These are phyloP conservation scores for Prunus mume DNA, from an alignment of 306 rosid species.

Conservation along the genomic window DNA sequence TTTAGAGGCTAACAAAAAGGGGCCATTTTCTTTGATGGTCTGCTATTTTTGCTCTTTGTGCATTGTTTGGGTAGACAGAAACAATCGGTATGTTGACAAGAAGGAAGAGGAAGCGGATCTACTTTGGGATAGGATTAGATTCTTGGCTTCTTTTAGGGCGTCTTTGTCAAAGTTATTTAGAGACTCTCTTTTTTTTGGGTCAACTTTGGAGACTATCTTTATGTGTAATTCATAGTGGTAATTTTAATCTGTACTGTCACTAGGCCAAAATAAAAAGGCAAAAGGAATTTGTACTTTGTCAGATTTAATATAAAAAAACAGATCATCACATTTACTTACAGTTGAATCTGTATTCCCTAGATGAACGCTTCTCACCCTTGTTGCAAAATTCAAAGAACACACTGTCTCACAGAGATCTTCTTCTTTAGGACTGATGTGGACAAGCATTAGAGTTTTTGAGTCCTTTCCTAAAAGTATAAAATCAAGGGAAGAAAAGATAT, in stretches of 20 bases:
- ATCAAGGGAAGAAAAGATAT: conserved; percentile 8
- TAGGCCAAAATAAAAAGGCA: background rate
- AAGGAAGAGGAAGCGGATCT: too few species aligned
- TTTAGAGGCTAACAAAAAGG: too few species aligned
- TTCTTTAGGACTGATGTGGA: conserved; percentile 41
- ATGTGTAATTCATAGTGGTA: background rate
- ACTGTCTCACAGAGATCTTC: conserved; percentile 42
- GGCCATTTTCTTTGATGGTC: too few species aligned
- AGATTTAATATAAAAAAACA: background rate
- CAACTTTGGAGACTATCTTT: too few species aligned
- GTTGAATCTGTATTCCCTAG: conserved; percentile 23
- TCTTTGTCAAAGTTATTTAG: too few species aligned
- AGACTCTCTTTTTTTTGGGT: too few species aligned
- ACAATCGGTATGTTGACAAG: too few species aligned
- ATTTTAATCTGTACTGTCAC: background rate
- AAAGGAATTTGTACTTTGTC: conserved; percentile 1
- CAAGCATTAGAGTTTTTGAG: conserved; percentile 44
- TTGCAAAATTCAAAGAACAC: conserved; percentile 38
- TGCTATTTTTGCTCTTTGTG: too few species aligned
- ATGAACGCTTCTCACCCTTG: conserved; percentile 36
- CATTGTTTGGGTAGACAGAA: too few species aligned
- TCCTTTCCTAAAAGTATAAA: conserved; percentile 29
- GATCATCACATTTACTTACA: conserved; percentile 25
- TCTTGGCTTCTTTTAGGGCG: too few species aligned
- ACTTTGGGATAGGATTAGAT: too few species aligned